phyloP scores from a whole-genome alignment of 768 basidiomycete species.

The Lactarius sanguifluus region DNA sequence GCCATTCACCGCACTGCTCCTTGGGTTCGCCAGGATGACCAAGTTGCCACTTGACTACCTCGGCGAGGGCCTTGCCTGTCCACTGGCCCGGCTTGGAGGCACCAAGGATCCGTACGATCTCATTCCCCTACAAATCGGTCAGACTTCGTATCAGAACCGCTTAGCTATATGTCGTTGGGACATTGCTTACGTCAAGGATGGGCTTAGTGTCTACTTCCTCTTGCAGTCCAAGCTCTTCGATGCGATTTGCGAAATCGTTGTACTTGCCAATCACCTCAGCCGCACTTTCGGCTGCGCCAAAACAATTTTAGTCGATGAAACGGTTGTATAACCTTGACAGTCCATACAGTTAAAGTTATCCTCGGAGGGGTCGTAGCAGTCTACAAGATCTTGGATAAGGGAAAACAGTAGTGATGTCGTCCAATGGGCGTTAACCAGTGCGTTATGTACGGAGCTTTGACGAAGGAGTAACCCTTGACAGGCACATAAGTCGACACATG shows the following conservation, averaged over 20 bases:
- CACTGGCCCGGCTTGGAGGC: conserved; percentile 64
- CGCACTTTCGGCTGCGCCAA: conserved; percentile 44
- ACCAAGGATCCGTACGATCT: conserved; percentile 55
- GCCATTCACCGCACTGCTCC: conserved; percentile 70
- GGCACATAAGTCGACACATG: background rate
- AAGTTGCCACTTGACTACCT: conserved; percentile 83
- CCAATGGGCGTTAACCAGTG: conserved; percentile 64
- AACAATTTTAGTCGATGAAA: conserved; percentile 28
- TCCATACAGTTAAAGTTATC: conserved; percentile 49
- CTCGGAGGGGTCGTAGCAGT: conserved; percentile 45
- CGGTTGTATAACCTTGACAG: conserved; percentile 14
- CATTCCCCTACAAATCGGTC: conserved; percentile 58
- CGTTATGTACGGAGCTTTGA: conserved; percentile 63
- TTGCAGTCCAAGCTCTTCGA: conserved; percentile 63
- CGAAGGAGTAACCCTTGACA: conserved; percentile 64
- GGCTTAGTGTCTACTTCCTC: conserved; percentile 65
- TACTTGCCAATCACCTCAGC: conserved; percentile 57
- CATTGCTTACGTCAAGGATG: conserved; percentile 67
- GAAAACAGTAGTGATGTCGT: conserved; percentile 71
- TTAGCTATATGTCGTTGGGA: background rate
- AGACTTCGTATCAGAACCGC: conserved; percentile 6
- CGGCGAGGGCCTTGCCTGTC: conserved; percentile 61
- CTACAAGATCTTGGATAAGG: conserved; percentile 66
- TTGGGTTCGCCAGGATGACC: conserved; percentile 65
- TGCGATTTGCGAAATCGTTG: conserved; percentile 57